phyloP scores from a whole-genome alignment of 345 rosid species.

The Lepidium africanum region DNA sequence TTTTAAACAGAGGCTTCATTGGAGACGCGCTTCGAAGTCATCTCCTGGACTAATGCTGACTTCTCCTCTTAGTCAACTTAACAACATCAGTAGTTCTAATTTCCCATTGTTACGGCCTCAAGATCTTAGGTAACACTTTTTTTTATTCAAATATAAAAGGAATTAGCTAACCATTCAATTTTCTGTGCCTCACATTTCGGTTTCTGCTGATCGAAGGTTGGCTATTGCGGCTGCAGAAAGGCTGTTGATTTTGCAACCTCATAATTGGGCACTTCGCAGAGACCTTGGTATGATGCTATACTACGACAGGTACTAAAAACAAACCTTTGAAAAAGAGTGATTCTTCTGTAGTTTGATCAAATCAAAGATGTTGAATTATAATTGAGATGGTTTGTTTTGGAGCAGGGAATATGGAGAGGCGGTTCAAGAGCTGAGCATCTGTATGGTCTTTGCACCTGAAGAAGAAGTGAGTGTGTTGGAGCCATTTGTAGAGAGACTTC shows the following conservation, averaged over 20 bases:
- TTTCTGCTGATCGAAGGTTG: conserved; percentile 37
- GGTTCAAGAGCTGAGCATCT: conserved; percentile 86
- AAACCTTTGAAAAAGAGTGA: not conserved
- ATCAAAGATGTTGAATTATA: not conserved
- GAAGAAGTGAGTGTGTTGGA: conserved; percentile 61
- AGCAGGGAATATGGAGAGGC: conserved; percentile 72
- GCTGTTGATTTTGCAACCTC: conserved; percentile 78
- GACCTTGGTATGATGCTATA: conserved; percentile 93
- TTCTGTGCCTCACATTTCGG: not conserved
- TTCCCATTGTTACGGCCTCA: conserved; percentile 59
- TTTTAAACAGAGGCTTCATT: conserved; percentile 66
- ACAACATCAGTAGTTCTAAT: conserved; percentile 33
- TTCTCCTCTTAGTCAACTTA: conserved; percentile 68
- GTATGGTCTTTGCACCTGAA: conserved; percentile 75
- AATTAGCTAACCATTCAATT: not conserved
- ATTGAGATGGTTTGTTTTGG: not conserved
- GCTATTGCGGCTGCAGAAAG: conserved; percentile 90
- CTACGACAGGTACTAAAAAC: conserved; percentile 39
- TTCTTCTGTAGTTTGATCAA: not conserved
- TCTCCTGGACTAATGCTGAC: conserved; percentile 77
- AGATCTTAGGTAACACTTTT: conserved; percentile 56
- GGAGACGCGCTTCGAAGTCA: conserved; percentile 87
- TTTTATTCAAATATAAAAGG: not conserved
- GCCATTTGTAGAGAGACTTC: conserved; percentile 76
- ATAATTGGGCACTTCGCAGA: conserved; percentile 75